Evolutionary conservation across 768 basidiomycete species (phyloP).

Genomic region (Lentinula detonsa): DNA sequence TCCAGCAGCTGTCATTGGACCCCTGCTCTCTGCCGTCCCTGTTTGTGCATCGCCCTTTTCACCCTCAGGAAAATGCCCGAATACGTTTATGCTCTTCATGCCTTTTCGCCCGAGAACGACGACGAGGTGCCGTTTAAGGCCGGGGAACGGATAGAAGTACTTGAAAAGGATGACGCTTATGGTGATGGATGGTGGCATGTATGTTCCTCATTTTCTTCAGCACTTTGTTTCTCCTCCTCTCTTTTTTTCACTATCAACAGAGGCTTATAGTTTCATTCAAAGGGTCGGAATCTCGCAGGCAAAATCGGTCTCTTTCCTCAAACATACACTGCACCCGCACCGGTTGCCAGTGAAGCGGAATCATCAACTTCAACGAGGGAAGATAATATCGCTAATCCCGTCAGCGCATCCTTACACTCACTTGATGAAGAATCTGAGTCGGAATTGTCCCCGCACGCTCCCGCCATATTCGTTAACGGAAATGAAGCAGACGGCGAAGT

Average conservation of each 20-base stretch:
- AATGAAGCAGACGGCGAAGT: slow-evolving; percentile 38
- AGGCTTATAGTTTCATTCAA: slow-evolving; percentile 15
- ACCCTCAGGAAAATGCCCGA: slow-evolving; percentile 51
- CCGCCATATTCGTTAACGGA: slow-evolving; percentile 23
- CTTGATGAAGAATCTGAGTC: slow-evolving; percentile 43
- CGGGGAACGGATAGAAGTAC: slow-evolving; percentile 82
- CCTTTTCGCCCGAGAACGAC: slow-evolving; percentile 87
- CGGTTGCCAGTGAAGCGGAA: slow-evolving; percentile 23
- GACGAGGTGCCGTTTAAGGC: slow-evolving; percentile 86
- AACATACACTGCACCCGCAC: slow-evolving; percentile 70
- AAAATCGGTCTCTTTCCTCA: slow-evolving; percentile 89
- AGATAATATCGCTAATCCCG: slow-evolving; percentile 9
- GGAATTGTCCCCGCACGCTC: slow-evolving; percentile 23
- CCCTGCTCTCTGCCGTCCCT: not conserved
- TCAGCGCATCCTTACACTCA: slow-evolving; percentile 30
- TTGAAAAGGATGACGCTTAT: slow-evolving; percentile 92
- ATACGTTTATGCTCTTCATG: slow-evolving; percentile 84
- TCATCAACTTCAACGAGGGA: slow-evolving; percentile 20
- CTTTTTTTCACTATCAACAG: not conserved
- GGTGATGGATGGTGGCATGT: slow-evolving; percentile 94
- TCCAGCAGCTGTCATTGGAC: not conserved
- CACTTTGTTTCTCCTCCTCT: not conserved
- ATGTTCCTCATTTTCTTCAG: slow-evolving; percentile 10
- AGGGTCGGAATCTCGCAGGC: slow-evolving; percentile 83
- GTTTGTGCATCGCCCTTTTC: not conserved